Base-by-base conservation (phyloP, 306 rosid species). In the Cyamopsis tetragonoloba region DNA sequence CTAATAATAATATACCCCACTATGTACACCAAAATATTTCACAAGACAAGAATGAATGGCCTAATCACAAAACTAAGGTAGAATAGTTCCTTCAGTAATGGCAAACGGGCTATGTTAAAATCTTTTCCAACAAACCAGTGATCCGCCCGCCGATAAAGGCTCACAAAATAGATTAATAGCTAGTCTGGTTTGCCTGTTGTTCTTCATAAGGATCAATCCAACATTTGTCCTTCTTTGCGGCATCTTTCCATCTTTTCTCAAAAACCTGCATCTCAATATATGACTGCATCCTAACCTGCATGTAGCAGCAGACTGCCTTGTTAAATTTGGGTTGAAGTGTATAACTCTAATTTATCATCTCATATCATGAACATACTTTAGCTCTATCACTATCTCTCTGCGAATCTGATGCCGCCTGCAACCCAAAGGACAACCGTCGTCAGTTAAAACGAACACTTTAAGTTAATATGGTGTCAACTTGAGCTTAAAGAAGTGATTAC, bases 161-260 rank as follows among this genome's bases (percentile, higher is more conserved):
- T 43, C 13, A n/a, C 32, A n/a, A 30, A 60, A 26, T 14, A 2
- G 46, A 66, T 71, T 73, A 80, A 31, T 11, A 46, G 51, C 23
- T 54, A 0, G 62, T 75, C 63, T 60, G 74, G 72, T 78, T 84
- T 12, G 51, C 31, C 15, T 34, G 22, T 28, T 60, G 67, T 62
- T 5, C 39, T 62, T 5, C 39, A 73, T 85, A 88, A 0, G 88
- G 96, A 82, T 88, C 91, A 58, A 79, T 66, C 85, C 82, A 77
- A 43, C 82, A 77, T 37, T 77, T 62, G 56, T 80, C 87, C 26
- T 63, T 62, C 71, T 80, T 75, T 50, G 76, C 86, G 3, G 85
- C 82, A 38, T 81, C 80, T 31, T 68, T 57, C 85, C 85, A 81
- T 73, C 85, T 77, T 62, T 38, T 42, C 28, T 47, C 67, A 44